A percentile compares a stretch with the other conserved stretches of the same genome.
Evolutionary conservation across 768 basidiomycete species (phyloP).

Genomic region (Serpula lacrymans): DNA sequence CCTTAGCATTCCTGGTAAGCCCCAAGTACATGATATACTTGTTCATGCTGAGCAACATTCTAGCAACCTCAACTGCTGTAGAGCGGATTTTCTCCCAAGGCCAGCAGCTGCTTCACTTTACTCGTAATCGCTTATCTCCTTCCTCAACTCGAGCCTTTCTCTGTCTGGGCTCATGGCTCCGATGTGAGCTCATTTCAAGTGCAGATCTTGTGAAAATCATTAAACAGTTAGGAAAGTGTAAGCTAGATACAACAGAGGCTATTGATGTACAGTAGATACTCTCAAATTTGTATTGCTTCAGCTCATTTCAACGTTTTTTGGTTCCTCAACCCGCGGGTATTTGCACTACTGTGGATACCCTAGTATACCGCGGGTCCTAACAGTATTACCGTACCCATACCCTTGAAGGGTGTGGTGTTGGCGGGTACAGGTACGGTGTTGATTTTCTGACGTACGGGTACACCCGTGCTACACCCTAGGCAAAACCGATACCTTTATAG

Average conservation of each 20-base stretch:
- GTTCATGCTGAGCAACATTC: neutral
- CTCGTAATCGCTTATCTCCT: constrained; percentile 12
- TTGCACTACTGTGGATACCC: constrained; percentile 1
- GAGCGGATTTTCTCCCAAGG: constrained; percentile 16
- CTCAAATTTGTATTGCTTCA: constrained; percentile 36
- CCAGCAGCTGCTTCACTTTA: constrained; percentile 15
- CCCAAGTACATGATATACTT: neutral
- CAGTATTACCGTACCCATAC: constrained; percentile 3
- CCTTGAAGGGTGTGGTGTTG: constrained; percentile 4
- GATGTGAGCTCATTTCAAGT: constrained; percentile 7
- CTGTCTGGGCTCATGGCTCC: constrained; percentile 16
- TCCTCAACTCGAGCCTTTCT: constrained; percentile 11
- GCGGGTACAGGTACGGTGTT: constrained; percentile 8
- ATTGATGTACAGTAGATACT: constrained; percentile 34
- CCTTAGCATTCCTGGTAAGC: constrained; percentile 17
- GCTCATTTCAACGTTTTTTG: constrained; percentile 26
- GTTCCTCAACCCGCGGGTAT: constrained; percentile 5
- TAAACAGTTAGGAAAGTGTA: constrained; percentile 6
- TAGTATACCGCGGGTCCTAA: neutral
- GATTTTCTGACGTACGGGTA: neutral
- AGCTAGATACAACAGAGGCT: constrained; percentile 15
- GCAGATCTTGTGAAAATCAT: constrained; percentile 3
- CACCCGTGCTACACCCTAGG: constrained; percentile 6
- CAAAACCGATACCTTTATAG: constrained; percentile 5
- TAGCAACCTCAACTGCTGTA: constrained; percentile 18